A percentile compares a stretch with the other conserved stretches of the same genome.
These are phyloP conservation scores for Candida dajiaensis DNA, from an alignment of 805 yeast species.

Conservation along the genomic window DNA sequence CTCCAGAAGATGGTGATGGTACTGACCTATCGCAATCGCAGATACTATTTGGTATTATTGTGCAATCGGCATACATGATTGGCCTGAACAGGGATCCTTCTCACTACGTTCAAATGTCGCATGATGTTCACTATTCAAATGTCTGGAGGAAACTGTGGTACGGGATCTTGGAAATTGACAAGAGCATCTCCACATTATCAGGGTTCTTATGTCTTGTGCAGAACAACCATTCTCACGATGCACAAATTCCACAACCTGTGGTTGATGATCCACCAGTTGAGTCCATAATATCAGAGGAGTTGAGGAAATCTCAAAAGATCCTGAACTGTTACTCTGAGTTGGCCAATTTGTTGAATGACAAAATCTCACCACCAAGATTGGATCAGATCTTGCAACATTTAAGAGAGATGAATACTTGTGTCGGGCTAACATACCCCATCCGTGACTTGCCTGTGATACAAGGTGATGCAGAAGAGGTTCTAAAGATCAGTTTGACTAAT, in stretches of 20 bases:
- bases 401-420: constrained; percentile 13
- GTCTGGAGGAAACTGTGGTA: constrained; percentile 22
- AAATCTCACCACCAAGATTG: constrained; percentile 13
- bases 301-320: constrained; percentile 14
- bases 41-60: constrained; percentile 30
- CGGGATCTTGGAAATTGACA: constrained; percentile 21
- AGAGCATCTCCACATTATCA: constrained; percentile 15
- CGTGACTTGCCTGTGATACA: constrained; percentile 2
- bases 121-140: constrained; percentile 14
- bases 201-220: constrained; percentile 21
- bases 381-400: constrained; percentile 11
- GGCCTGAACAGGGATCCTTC: constrained; percentile 47
- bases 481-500: constrained; percentile 12
- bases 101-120: constrained; percentile 15
- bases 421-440: constrained; percentile 13
- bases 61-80: constrained; percentile 39
- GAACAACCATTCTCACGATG: constrained; percentile 11
- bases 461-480: neutral
- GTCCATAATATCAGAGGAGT: constrained; percentile 10
- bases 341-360: constrained; percentile 17
- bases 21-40: constrained; percentile 37
- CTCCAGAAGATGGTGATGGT: constrained; percentile 48
- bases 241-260: constrained; percentile 10
- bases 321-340: constrained; percentile 12
- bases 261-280: constrained; percentile 8